Conservation (phyloP, 2,329 filamentous ascomycete genomes). For the Ambrosiella cleistominuta region DNA sequence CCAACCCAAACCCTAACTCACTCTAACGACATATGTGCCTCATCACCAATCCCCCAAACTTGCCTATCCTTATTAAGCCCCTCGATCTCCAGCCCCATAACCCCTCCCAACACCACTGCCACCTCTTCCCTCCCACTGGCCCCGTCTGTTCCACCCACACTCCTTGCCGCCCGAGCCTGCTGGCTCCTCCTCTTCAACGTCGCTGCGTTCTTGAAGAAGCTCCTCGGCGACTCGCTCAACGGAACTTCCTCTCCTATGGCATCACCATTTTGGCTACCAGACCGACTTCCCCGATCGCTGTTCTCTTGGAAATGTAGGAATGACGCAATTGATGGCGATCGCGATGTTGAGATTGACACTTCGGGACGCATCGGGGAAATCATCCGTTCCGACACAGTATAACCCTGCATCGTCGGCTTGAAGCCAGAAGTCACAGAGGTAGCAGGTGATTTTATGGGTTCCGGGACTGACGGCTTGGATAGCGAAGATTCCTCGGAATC, state of each 20-base stretch:
- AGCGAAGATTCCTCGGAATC: neutral
- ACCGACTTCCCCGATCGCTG: neutral
- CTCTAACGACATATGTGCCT: slow-evolving; percentile 68
- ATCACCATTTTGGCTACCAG: neutral
- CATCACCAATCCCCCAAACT: slow-evolving; percentile 68
- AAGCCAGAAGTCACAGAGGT: neutral
- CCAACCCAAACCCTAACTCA: slow-evolving; percentile 20
- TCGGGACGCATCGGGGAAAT: slow-evolving; percentile 19
- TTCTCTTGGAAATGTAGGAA: slow-evolving; percentile 3
- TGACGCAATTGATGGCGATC: slow-evolving; percentile 5
- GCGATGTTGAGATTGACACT: slow-evolving; percentile 10
- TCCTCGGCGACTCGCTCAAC: slow-evolving; percentile 30
- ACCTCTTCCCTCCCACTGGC: slow-evolving; percentile 27
- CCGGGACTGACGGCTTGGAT: neutral
- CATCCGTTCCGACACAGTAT: slow-evolving; percentile 23
- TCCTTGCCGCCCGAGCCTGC: slow-evolving; percentile 18
- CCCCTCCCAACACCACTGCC: slow-evolving; percentile 24
- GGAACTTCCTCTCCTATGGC: slow-evolving; percentile 26
- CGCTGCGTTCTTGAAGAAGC: slow-evolving; percentile 24
- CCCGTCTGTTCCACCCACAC: slow-evolving; percentile 26
- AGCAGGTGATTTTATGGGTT: neutral
- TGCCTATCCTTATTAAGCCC: slow-evolving; percentile 35
- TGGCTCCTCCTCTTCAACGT: slow-evolving; percentile 25
- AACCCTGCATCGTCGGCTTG: slow-evolving; percentile 17
- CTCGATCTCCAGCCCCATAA: slow-evolving; percentile 35